Conservation (phyloP, 805 yeast genomes). For the Tetrapisispora fleetii region DNA sequence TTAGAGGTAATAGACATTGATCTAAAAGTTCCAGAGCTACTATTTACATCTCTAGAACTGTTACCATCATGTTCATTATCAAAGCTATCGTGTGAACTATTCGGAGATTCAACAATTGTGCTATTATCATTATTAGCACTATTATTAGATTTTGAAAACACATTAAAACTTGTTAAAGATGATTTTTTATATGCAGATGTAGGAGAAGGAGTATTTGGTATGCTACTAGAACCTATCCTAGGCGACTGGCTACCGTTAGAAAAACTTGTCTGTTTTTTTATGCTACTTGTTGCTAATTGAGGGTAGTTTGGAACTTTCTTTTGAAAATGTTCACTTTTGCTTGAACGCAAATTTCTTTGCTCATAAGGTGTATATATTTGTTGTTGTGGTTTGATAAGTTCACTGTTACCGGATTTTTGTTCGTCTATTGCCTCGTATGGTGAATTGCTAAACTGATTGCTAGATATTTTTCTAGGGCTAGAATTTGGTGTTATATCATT, state of each 20-base stretch:
- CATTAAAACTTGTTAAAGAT: slow-evolving; percentile 26
- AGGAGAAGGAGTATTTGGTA: slow-evolving; percentile 6
- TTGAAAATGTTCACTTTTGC: slow-evolving; percentile 14
- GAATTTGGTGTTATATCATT: slow-evolving; percentile 17
- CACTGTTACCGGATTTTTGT: not conserved
- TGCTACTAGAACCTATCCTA: slow-evolving; percentile 6
- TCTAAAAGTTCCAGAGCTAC: slow-evolving; percentile 15
- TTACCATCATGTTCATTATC: not conserved
- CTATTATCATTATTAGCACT: slow-evolving; percentile 9
- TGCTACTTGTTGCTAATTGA: slow-evolving; percentile 20
- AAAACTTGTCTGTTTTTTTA: slow-evolving; percentile 20
- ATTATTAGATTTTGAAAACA: slow-evolving; percentile 24
- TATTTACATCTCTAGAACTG: slow-evolving; percentile 6
- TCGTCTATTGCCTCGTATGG: not conserved
- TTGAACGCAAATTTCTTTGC: not conserved
- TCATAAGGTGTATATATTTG: not conserved
- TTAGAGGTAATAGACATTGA: slow-evolving; percentile 29
- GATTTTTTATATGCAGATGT: slow-evolving; percentile 19
- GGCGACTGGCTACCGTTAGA: slow-evolving; percentile 4
- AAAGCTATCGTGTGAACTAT: not conserved
- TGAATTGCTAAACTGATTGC: not conserved
- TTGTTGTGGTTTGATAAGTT: not conserved
- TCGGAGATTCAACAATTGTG: not conserved
- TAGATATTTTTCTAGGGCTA: slow-evolving; percentile 14
- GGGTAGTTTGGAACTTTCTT: slow-evolving; percentile 24